A percentile compares a stretch with the other conserved stretches of the same genome.
Conservation (phyloP, 2,329 filamentous ascomycete genomes). For the Niveomyces coronatus region DNA sequence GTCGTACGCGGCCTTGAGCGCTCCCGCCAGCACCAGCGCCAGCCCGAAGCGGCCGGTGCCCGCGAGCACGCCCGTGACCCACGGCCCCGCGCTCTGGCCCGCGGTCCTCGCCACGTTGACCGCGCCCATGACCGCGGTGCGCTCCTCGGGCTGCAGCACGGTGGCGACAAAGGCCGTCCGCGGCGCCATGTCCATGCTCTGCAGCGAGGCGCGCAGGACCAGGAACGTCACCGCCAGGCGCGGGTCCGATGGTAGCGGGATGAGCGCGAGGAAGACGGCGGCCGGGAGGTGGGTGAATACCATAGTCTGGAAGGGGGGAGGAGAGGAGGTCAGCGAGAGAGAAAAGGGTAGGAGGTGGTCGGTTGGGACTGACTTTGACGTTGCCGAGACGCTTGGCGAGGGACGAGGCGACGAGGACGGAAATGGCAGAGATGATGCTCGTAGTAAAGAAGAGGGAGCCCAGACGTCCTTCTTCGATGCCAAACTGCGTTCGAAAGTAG, state of each 20-base stretch:
- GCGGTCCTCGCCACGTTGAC: slow-evolving; percentile 60
- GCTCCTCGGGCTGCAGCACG: slow-evolving; percentile 51
- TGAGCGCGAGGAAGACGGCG: slow-evolving; percentile 51
- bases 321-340: no score
- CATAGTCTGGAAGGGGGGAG: slow-evolving; percentile 55
- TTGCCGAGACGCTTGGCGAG: slow-evolving; percentile 48
- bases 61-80: slow-evolving; percentile 54
- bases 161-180: slow-evolving; percentile 59
- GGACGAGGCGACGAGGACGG: slow-evolving; percentile 42
- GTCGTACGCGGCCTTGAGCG: slow-evolving; percentile 52
- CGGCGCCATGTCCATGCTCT: slow-evolving; percentile 62
- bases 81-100: slow-evolving; percentile 49
- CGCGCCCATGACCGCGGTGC: slow-evolving; percentile 62
- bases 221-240: slow-evolving; percentile 49
- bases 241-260: slow-evolving; percentile 45
- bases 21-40: slow-evolving; percentile 52
- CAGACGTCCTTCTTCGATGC: slow-evolving; percentile 37
- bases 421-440: slow-evolving; percentile 39
- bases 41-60: slow-evolving; percentile 47
- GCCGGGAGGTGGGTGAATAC: slow-evolving; percentile 65
- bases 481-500: slow-evolving; percentile 41
- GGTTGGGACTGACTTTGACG: slow-evolving; percentile 42
- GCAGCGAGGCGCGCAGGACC: slow-evolving; percentile 48
- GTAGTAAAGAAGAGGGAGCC: slow-evolving; percentile 46
- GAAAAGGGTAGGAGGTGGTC: no score